Percentiles rank a stretch among this genome's conserved stretches.
Evolutionary conservation across 2,329 filamentous ascomycete species (phyloP).

Genomic region (Aspergillus sp.): DNA sequence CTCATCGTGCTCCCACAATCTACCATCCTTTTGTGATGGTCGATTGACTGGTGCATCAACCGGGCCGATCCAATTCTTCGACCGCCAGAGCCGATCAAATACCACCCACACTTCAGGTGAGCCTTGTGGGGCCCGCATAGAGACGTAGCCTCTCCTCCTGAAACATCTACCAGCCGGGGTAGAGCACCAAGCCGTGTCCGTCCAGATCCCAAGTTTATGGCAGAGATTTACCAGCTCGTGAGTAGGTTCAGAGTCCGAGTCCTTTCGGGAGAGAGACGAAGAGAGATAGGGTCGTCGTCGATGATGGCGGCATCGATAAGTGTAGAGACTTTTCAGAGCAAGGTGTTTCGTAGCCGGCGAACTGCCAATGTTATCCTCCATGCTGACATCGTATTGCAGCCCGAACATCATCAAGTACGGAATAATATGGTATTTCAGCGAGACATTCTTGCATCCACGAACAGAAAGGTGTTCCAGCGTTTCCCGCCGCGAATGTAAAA

Average conservation of each 20-base stretch:
- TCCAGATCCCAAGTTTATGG: conserved; percentile 60
- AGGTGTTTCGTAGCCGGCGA: conserved; percentile 40
- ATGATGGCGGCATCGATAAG: conserved; percentile 63
- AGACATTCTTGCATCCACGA: conserved; percentile 64
- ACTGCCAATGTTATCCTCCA: conserved; percentile 39
- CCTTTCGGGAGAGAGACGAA: conserved; percentile 54
- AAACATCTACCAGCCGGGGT: conserved; percentile 58
- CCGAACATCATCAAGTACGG: conserved; percentile 55
- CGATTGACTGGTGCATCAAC: conserved; percentile 26
- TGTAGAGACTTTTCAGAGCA: conserved; percentile 60
- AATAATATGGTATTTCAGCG: conserved; percentile 64
- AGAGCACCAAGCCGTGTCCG: conserved; percentile 62
- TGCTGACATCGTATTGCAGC: conserved; percentile 45
- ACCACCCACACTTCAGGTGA: conserved; percentile 63
- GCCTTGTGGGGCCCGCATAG: conserved; percentile 55
- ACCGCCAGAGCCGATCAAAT: conserved; percentile 60
- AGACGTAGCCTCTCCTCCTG: conserved; percentile 57
- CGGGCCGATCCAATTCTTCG: conserved; percentile 58
- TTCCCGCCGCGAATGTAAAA: conserved; percentile 54
- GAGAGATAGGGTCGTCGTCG: conserved; percentile 60
- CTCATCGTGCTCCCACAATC: conserved; percentile 58
- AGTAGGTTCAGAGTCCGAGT: conserved; percentile 61
- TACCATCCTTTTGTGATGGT: conserved; percentile 46
- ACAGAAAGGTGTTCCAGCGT: conserved; percentile 61
- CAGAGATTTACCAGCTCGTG: conserved; percentile 61